Evolutionary conservation across 116 monocot genomes (phyloP).

Genomic region (Dioscorea cayenensis): DNA sequence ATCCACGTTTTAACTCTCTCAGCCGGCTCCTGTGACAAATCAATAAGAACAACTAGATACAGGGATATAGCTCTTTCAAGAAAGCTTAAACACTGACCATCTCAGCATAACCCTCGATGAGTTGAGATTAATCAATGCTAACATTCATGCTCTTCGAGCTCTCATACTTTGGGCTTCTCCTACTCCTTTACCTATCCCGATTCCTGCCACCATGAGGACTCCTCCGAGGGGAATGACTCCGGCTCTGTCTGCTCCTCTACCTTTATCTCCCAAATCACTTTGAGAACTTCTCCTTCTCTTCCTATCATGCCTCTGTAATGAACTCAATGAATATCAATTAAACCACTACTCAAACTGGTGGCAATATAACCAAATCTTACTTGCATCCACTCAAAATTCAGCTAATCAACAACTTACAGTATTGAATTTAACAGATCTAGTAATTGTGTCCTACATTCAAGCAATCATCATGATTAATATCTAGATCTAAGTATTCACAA

Average conservation of each 20-base stretch:
- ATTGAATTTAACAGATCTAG: too few relatives aligned
- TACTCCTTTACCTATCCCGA: slow-evolving; percentile 9
- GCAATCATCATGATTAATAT: too few relatives aligned
- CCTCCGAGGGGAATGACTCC: slow-evolving; percentile 7
- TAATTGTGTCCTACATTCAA: too few relatives aligned
- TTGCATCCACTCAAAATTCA: too few relatives aligned
- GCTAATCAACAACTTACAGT: too few relatives aligned
- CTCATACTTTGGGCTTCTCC: not conserved
- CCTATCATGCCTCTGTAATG: slow-evolving; percentile 12
- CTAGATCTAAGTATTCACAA: too few relatives aligned
- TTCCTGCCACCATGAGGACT: not conserved
- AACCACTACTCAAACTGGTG: too few relatives aligned
- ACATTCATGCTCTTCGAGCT: slow-evolving; percentile 11
- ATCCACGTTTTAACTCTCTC: slow-evolving; percentile 90
- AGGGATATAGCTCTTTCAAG: not conserved
- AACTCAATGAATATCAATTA: too few relatives aligned
- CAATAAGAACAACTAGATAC: not conserved
- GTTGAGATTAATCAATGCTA: slow-evolving; percentile 43
- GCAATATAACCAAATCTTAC: too few relatives aligned
- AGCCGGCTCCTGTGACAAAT: slow-evolving; percentile 53
- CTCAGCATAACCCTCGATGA: slow-evolving; percentile 67
- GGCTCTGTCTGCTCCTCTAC: not conserved
- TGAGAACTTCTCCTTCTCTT: slow-evolving; percentile 8
- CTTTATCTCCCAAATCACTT: slow-evolving; percentile 7
- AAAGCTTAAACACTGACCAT: slow-evolving; percentile 42